Conservation (phyloP, 225 moss, liverwort and hornwort species). For the Physcomitrium patens region DNA sequence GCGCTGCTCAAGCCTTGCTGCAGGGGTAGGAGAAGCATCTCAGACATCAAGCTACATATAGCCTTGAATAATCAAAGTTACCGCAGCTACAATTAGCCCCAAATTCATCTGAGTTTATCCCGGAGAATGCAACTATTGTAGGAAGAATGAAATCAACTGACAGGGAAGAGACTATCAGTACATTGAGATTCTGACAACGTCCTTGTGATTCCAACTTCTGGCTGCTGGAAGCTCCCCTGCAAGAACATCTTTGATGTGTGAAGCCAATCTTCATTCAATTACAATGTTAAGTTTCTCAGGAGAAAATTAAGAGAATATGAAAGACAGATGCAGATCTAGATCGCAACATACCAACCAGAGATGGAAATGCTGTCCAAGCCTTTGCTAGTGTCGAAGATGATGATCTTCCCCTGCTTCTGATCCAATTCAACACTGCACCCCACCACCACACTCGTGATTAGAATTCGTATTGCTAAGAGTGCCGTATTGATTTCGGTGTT, state of each 20-base stretch:
- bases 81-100: neutral
- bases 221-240: constrained; percentile 39
- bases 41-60: constrained; percentile 11
- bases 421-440: constrained; percentile 57
- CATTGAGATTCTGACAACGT: constrained; percentile 26
- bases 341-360: constrained; percentile 41
- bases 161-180: constrained; percentile 13
- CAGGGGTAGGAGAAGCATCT: constrained; percentile 23
- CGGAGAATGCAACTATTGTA: neutral
- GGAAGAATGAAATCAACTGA: constrained; percentile 6
- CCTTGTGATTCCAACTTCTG: constrained; percentile 27
- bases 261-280: neutral
- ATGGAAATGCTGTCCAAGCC: constrained; percentile 49
- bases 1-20: constrained; percentile 29
- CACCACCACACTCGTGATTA: constrained; percentile 19
- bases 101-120: too few relatives aligned
- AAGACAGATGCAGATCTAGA: neutral
- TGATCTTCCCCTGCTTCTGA: constrained; percentile 42
- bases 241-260: neutral
- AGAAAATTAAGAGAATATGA: neutral
- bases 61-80: neutral
- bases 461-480: neutral
- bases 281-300: neutral
- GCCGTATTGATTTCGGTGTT: neutral
- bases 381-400: constrained; percentile 55